Percentiles rank a stretch among this genome's conserved stretches.
Evolutionary conservation across 331 rosid genomes (phyloP).

Genomic region (Spiraea crenata): DNA sequence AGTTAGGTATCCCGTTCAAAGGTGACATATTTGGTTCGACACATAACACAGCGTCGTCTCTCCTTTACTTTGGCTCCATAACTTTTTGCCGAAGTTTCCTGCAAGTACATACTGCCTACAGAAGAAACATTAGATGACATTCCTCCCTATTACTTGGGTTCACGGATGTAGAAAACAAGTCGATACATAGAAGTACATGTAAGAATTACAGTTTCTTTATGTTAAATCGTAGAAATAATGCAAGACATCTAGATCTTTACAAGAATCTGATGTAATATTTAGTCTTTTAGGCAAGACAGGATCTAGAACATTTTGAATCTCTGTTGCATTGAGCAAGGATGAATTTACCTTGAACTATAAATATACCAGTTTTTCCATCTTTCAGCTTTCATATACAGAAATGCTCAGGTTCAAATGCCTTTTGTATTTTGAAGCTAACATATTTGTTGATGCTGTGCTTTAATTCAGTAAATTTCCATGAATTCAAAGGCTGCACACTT

Average conservation of each 20-base stretch:
- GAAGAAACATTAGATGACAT: slow-evolving; percentile 33
- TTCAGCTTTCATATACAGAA: too few species aligned
- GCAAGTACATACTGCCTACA: slow-evolving; percentile 43
- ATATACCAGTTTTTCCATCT: background rate
- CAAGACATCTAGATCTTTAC: slow-evolving; percentile 27
- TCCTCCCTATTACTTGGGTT: slow-evolving; percentile 32
- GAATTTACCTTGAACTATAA: slow-evolving; percentile 24
- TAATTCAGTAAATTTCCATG: background rate
- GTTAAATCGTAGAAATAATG: slow-evolving; percentile 35
- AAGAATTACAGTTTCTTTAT: slow-evolving; percentile 41
- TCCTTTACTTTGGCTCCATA: slow-evolving; percentile 17
- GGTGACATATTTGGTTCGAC: slow-evolving; percentile 34
- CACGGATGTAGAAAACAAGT: slow-evolving; percentile 34
- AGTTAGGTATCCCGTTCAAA: slow-evolving; percentile 28
- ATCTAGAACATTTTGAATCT: slow-evolving; percentile 20
- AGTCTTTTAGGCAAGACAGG: slow-evolving; percentile 29
- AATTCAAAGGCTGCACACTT: background rate
- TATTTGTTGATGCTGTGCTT: background rate
- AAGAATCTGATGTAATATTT: slow-evolving; percentile 26
- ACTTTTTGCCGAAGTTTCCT: slow-evolving; percentile 24
- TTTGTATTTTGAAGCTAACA: too few species aligned
- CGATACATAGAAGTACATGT: slow-evolving; percentile 42
- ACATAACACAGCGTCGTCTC: slow-evolving; percentile 31
- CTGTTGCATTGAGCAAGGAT: slow-evolving; percentile 9
- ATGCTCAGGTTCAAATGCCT: too few species aligned